A percentile compares a stretch with the other conserved stretches of the same genome.
Conservation (phyloP, 2,329 filamentous ascomycete species). For the Colletotrichum brevisporum region DNA sequence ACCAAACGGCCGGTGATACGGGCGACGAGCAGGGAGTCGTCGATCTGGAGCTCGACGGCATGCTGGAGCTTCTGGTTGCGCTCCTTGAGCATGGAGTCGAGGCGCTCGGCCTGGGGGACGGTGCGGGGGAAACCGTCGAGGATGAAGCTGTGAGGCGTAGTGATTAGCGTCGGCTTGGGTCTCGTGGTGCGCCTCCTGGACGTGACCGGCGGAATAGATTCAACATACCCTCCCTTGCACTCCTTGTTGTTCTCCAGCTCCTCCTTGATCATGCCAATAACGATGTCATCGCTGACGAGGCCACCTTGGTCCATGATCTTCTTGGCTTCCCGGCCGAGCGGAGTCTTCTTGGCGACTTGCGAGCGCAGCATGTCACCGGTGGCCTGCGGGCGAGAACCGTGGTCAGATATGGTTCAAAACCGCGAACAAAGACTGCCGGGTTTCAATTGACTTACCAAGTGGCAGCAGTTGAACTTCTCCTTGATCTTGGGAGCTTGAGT, state of each 20-base stretch:
- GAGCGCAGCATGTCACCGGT: slow-evolving; percentile 99
- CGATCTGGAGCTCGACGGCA: slow-evolving; percentile 96
- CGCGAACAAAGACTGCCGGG: not conserved
- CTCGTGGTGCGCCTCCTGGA: slow-evolving; percentile 11
- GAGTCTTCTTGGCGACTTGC: slow-evolving; percentile 97
- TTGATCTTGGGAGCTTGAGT: slow-evolving; percentile 98
- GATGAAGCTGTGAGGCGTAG: slow-evolving; percentile 81
- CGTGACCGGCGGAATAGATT: slow-evolving; percentile 10
- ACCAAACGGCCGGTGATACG: slow-evolving; percentile 97
- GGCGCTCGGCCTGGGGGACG: slow-evolving; percentile 92
- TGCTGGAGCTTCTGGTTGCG: slow-evolving; percentile 91
- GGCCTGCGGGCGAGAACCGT: slow-evolving; percentile 69
- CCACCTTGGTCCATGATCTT: slow-evolving; percentile 99
- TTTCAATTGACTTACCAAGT: slow-evolving; percentile 78
- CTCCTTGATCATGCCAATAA: slow-evolving; percentile 99
- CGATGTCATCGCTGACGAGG: slow-evolving; percentile 98
- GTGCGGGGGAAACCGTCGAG: slow-evolving; percentile 99
- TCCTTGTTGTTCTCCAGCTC: slow-evolving; percentile 95
- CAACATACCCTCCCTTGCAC: slow-evolving; percentile 91
- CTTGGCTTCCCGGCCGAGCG: slow-evolving; percentile 95
- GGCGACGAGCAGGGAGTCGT: slow-evolving; percentile 92
- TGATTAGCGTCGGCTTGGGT: slow-evolving; percentile 17
- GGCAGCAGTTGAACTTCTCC: slow-evolving; percentile 97
- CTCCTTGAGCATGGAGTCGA: slow-evolving; percentile 89
- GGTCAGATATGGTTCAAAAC: slow-evolving; percentile 34